Evolutionary conservation across 305 asterid species (phyloP), one percentile per base, ranked within the genome.

Genomic region (Nicotiana rustica): DNA sequence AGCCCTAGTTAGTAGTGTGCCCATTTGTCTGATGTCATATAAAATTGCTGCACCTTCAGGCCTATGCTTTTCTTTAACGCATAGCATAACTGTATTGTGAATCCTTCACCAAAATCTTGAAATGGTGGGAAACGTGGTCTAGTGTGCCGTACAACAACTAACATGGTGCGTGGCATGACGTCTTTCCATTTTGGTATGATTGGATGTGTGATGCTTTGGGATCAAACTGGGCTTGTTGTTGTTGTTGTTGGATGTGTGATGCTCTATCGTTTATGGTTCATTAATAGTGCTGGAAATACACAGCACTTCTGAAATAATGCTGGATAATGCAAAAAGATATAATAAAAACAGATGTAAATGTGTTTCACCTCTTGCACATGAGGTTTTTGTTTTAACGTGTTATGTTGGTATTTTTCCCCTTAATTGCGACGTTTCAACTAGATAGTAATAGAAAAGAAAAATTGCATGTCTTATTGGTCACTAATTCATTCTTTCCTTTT

Each of bases 401-500:
- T 55, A 55, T 29, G 59, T 75, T 0, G 6, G 52, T 55, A 67
- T 2, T 6, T 59, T 55, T 21, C 15, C 29, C 66, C 80, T 52
- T 21, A 19, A 73, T 47, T 73, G 21, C 79, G 25, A 21, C 8
- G 38, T 73, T 25, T 73, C 79, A 47, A 49, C 79, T 73, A 49
- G 41, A 49, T 49, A 41, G 44, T 0, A 73, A 73, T 73, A 73
- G 62, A 73, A 73, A 19, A 73, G 4, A 19, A 47, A 6, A 14
- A 25, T 0, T 49, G 2, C 25, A 25, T 75, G 44, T 29, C 79
- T 52, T 25, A 52, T 21, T 76, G 9, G 80, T 76, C 2, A 8
- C 67, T 76, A 62, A 76, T 56, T 55, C 44, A 6, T 76, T 76
- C 80, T 76, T 31, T 76, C 80, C 31, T 55, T 76, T 31, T 55